phyloP scores from a whole-genome alignment of 345 rosid species.

The Diplotaxis tenuifolia region DNA sequence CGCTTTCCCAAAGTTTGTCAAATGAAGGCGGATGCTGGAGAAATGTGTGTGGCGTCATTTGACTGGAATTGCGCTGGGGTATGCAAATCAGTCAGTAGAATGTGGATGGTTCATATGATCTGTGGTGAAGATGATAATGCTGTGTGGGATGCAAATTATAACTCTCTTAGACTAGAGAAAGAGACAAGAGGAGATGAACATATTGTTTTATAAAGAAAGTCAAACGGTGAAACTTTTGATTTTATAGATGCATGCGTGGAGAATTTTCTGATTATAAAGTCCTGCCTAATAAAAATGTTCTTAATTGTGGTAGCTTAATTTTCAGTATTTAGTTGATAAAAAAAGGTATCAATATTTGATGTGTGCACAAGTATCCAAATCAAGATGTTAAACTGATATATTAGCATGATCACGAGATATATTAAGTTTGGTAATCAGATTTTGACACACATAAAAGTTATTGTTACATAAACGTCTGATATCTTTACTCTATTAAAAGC shows the following conservation, averaged over 20 bases:
- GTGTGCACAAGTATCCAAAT: background rate
- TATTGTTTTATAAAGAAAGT: background rate
- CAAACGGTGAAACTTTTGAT: background rate
- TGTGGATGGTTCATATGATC: conserved; percentile 71
- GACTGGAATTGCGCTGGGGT: conserved; percentile 98
- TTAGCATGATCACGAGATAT: background rate
- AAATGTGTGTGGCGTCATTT: conserved; percentile 85
- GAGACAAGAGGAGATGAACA: background rate
- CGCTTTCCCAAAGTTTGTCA: conserved; percentile 58
- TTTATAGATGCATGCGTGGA: background rate
- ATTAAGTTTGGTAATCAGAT: background rate
- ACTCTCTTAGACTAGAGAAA: conserved; percentile 27
- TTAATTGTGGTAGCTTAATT: background rate
- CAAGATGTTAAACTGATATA: background rate
- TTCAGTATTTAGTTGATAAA: too few species aligned
- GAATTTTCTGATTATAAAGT: background rate
- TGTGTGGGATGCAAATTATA: conserved; percentile 61
- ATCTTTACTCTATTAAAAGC: too few species aligned
- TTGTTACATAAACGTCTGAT: background rate
- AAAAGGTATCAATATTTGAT: background rate
- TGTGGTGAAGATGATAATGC: conserved; percentile 82
- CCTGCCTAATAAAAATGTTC: background rate
- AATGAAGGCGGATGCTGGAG: conserved; percentile 90
- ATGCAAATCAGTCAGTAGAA: conserved; percentile 82
- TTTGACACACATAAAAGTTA: background rate